Base-by-base conservation (phyloP, 1,284 basidiomycete genomes). In the Fomitopsis betulina region DNA sequence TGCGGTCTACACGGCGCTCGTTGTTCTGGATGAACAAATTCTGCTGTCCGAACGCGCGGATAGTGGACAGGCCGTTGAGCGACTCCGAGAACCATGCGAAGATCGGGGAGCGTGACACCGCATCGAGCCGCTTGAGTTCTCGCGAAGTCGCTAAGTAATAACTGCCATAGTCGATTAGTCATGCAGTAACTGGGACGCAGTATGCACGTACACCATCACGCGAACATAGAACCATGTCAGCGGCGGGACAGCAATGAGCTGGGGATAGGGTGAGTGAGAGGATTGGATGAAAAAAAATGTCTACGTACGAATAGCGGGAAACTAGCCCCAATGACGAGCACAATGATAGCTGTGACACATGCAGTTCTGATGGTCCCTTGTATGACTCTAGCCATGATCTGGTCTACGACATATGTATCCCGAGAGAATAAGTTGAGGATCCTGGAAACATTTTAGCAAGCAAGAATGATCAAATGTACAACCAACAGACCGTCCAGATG, bases 81-180 rank as follows among this genome's bases (percentile, higher is more conserved):
- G 91, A 90, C 71, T 98, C 94, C 19, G 91, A 88, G 70, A 93
- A 93, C 86, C 89, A 92, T 0, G 85, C 86, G 70, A 97, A 96
- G 63, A 98, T 93, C 9, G 96, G 96, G 1, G 92, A 94, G 57
- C 91, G 88, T 12, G 91, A 91, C 30, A 93, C 87, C 5, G 96
- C 90, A 67, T 97, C 95, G 9, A 98, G 81, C 23, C 95, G 89
- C 73, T 97, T 96, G 50, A 97, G 81, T 71, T 96, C 94, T 54
- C 94, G 87, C 12, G 92, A 94, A 0, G 95, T 95, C 1, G 93
- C 80, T 17, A 98, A 84, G 72, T 97, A 98, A 75, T 96, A 96
- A 39, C 89, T 91, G 63, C 19, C 45, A 27, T 32, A 3, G 5
- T 25, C 6, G 5, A n/a, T 35, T 23, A 30, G 54, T 8, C 6